These are phyloP conservation scores for Yarrowia alimentaria DNA, from an alignment of 805 yeast genomes.

Conservation along the genomic window DNA sequence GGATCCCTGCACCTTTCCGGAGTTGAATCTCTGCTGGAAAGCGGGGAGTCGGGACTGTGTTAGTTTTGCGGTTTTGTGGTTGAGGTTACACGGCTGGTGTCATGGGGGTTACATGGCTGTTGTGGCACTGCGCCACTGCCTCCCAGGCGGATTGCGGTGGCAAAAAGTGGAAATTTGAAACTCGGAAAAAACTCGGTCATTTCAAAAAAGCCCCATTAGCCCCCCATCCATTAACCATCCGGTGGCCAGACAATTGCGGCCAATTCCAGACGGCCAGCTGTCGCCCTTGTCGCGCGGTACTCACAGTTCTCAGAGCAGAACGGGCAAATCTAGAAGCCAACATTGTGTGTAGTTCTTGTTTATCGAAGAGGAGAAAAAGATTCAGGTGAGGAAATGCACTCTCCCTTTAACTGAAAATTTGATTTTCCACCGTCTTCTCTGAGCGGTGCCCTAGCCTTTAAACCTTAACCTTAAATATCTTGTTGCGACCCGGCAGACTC, in stretches of 20 bases:
- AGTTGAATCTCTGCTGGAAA: conserved; percentile 40
- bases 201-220: neutral
- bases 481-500: neutral
- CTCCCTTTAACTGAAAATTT: conserved; percentile 29
- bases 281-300: conserved; percentile 28
- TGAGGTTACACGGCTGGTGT: too few species aligned
- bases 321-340: conserved; percentile 46
- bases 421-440: conserved; percentile 27
- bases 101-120: too few species aligned
- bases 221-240: too few species aligned
- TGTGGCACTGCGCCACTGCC: too few species aligned
- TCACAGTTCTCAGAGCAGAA: conserved; percentile 37
- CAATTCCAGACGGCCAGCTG: too few species aligned
- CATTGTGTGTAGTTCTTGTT: conserved; percentile 34
- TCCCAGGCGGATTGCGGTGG: too few species aligned
- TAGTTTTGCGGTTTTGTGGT: neutral
- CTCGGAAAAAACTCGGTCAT: neutral
- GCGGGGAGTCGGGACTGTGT: conserved; percentile 27
- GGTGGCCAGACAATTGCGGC: too few species aligned
- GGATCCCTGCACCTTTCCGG: conserved; percentile 53
- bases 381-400: conserved; percentile 27
- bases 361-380: conserved; percentile 23
- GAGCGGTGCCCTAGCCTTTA: conserved; percentile 22
- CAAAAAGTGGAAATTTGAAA: too few species aligned
- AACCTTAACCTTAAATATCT: conserved; percentile 7